These are phyloP conservation scores for Cutaneotrichosporon cavernicola DNA, from an alignment of 1,284 basidiomycete species.

Conservation along the genomic window DNA sequence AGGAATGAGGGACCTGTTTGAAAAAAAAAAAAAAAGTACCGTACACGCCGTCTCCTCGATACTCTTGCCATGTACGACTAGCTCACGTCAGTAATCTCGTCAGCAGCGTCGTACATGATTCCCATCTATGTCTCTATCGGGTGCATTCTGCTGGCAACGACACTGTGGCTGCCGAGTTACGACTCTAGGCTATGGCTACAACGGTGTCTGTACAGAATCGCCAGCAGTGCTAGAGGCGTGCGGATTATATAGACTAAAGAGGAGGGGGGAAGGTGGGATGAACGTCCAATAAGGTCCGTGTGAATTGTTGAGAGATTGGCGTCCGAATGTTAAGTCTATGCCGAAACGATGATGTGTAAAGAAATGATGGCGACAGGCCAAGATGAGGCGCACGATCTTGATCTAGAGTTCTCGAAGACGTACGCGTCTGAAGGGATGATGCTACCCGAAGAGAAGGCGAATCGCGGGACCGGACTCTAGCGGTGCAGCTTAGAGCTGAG, in stretches of 20 bases:
- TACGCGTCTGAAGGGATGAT: neutral
- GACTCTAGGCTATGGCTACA: conserved; percentile 8
- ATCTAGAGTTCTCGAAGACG: conserved; percentile 1
- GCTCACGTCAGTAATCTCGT: neutral
- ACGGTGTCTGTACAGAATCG: conserved; percentile 7
- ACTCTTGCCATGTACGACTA: neutral
- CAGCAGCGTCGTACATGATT: neutral
- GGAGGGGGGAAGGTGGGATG: too few species aligned
- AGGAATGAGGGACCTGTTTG: too few species aligned
- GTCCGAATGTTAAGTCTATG: conserved; percentile 3
- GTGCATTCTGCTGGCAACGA: conserved; percentile 10
- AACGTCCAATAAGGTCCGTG: conserved; percentile 12
- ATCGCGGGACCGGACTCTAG: neutral
- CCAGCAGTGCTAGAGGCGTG: conserved; percentile 3
- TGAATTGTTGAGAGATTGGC: neutral
- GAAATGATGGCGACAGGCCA: neutral
- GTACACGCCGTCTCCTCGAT: neutral
- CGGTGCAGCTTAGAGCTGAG: neutral
- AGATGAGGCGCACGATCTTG: neutral
- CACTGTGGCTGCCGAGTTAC: conserved; percentile 8
- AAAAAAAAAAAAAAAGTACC: too few species aligned
- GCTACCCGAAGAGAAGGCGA: neutral
- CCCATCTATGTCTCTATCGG: neutral
- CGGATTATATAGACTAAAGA: conserved; percentile 8
- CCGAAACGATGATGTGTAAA: conserved; percentile 8